Percentiles rank a stretch among this genome's conserved stretches.
Evolutionary conservation across 495 filamentous ascomycete species (phyloP).

Genomic region (Aspergillus steynii): DNA sequence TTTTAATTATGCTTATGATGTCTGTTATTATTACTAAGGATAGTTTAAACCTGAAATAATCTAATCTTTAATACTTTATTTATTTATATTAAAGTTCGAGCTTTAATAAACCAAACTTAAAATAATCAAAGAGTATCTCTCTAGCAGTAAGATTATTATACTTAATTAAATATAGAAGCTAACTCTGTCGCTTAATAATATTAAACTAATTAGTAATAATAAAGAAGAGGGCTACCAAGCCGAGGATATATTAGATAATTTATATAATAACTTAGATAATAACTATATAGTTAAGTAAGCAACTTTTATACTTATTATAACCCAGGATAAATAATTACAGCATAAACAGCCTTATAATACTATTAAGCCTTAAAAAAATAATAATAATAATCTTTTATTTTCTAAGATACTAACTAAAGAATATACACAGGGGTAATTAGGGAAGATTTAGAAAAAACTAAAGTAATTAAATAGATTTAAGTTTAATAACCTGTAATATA

Average conservation of each 20-base stretch:
- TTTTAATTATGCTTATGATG: background rate
- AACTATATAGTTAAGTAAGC: no score
- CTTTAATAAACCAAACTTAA: background rate
- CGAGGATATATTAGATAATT: background rate
- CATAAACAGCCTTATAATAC: background rate
- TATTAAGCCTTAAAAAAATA: no score
- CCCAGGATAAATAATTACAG: background rate
- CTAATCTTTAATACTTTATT: background rate
- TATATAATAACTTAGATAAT: background rate
- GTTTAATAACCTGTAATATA: no score
- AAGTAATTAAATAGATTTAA: no score
- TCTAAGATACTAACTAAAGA: no score
- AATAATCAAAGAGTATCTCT: background rate
- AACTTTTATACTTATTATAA: background rate
- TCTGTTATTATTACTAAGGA: background rate
- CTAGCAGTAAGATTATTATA: background rate
- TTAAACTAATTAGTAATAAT: slow-evolving; percentile 12
- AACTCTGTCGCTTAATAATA: no score
- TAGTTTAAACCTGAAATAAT: background rate
- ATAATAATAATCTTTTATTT: no score
- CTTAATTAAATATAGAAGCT: no score
- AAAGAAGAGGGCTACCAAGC: background rate
- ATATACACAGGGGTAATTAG: no score
- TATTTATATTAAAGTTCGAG: background rate
- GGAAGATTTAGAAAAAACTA: no score